Percentiles rank a stretch among this genome's conserved stretches.
Evolutionary conservation across 495 filamentous ascomycete genomes (phyloP).

Genomic region (Sphaerosporella brunnea): DNA sequence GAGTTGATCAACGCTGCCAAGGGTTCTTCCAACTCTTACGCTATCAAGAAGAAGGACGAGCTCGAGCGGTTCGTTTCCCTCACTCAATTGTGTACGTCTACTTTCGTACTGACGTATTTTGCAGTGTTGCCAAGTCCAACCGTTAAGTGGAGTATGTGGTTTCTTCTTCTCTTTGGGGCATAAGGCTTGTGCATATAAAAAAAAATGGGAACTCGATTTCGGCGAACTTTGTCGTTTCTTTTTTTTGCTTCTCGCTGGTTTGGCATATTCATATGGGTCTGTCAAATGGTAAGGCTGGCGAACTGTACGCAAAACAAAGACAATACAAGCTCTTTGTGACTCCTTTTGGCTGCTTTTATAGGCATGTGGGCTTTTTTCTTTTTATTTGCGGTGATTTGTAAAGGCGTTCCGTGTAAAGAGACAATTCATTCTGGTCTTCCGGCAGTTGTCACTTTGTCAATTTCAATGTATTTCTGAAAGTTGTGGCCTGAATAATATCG

Average conservation of each 20-base stretch:
- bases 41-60: slow-evolving; percentile 99
- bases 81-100: neutral
- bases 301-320: slow-evolving; percentile 7
- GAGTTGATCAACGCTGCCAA: slow-evolving; percentile 99
- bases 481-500: too few relatives aligned
- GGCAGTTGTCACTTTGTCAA: too few relatives aligned
- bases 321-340: slow-evolving; percentile 8
- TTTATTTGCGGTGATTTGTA: neutral
- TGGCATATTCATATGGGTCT: slow-evolving; percentile 3
- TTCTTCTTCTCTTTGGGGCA: slow-evolving; percentile 22
- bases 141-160: slow-evolving; percentile 45
- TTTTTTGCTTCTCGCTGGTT: slow-evolving; percentile 7
- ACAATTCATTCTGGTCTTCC: neutral
- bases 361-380: slow-evolving; percentile 4
- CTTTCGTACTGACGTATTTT: neutral
- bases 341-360: neutral
- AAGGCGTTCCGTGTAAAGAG: neutral
- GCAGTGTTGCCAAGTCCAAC: slow-evolving; percentile 94
- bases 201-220: slow-evolving; percentile 15
- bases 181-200: slow-evolving; percentile 15
- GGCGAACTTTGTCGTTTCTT: slow-evolving; percentile 10
- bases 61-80: slow-evolving; percentile 47
- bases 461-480: too few relatives aligned
- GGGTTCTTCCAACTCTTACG: slow-evolving; percentile 98
- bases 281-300: neutral